phyloP scores from a whole-genome alignment of 2,329 filamentous ascomycete species.

The Nigrospora osmanthi region DNA sequence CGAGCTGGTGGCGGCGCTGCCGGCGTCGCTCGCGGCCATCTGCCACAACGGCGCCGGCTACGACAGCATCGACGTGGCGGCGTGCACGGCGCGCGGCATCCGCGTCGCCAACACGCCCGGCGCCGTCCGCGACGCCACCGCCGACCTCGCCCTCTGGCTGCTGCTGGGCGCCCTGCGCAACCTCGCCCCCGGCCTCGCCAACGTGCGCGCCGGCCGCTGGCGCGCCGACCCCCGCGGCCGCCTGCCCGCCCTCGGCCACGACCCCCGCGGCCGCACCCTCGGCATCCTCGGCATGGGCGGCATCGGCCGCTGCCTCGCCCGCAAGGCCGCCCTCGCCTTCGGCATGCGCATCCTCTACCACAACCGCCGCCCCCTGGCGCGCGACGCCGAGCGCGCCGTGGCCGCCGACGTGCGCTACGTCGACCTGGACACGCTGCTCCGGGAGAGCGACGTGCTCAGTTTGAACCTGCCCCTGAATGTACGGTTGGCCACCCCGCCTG shows the following conservation, averaged over 20 bases:
- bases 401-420: slow-evolving; percentile 54
- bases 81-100: slow-evolving; percentile 60
- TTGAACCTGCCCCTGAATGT: slow-evolving; percentile 78
- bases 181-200: slow-evolving; percentile 58
- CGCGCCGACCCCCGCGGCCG: slow-evolving; percentile 38
- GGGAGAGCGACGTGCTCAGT: slow-evolving; percentile 66
- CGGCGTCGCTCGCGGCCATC: slow-evolving; percentile 46
- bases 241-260: slow-evolving; percentile 57
- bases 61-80: slow-evolving; percentile 69
- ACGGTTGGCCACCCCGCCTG: slow-evolving; percentile 28
- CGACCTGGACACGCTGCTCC: slow-evolving; percentile 64
- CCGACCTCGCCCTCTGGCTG: slow-evolving; percentile 73
- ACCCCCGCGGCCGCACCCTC: slow-evolving; percentile 70
- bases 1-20: slow-evolving; percentile 55
- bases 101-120: slow-evolving; percentile 75
- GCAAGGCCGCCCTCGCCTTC: slow-evolving; percentile 63
- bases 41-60: slow-evolving; percentile 72
- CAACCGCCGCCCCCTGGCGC: slow-evolving; percentile 53
- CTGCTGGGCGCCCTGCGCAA: slow-evolving; percentile 73
- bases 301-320: slow-evolving; percentile 68
- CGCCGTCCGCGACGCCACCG: slow-evolving; percentile 75
- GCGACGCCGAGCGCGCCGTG: slow-evolving; percentile 39
- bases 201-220: slow-evolving; percentile 62
- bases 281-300: slow-evolving; percentile 84
- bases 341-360: slow-evolving; percentile 71